Evolutionary conservation across 2,329 filamentous ascomycete genomes (phyloP), one percentile per base, ranked within the genome.

Genomic region (Cercospora sp.): DNA sequence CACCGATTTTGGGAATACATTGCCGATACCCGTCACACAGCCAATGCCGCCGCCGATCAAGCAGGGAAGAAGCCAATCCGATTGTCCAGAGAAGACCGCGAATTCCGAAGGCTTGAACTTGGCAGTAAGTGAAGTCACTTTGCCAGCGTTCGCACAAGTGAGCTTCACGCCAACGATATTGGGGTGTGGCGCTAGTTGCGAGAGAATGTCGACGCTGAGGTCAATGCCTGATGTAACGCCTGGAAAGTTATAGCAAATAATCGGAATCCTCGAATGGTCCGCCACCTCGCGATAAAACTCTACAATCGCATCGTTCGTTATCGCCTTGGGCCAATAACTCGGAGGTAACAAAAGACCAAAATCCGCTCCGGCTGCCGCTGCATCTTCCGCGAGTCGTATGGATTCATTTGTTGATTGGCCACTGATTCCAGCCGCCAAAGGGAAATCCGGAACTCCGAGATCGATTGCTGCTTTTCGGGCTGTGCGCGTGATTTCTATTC

Each of bases 171-270:
- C 88, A n/a, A 89, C 86, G 57, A 90, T 84, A 65, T 87, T 88
- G 42, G 80, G 79, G 20, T 83, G 80, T 68, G 84, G 78, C 2
- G 86, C 87, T 20, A 90, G 81, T 26, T 78, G 78, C 1, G 84
- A 80, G 55, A 91, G 87, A 0, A 84, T 83, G 65, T 88, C 88
- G 2, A 88, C 89, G 76, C 90, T 88, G 20, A 91, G 80, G 75
- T 91, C 89, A 5, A 91, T 81, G 31, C 89, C 89, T 69, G 89
- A 89, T 74, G 87, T 90, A 16, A 91, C 88, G 16, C 82, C 87
- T 0, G 89, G 89, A 79, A 91, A 91, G 63, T 78, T 78, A 60
- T 76, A 78, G 5, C 72, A 66, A 7, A 76, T 69, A 2, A 77
- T 64, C 1, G 73, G 74, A 53, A 78, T 73, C 68, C 72, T 72